Evolutionary conservation across 208 protist species (phyloP).

Genomic region (Leishmania lainsoni): DNA sequence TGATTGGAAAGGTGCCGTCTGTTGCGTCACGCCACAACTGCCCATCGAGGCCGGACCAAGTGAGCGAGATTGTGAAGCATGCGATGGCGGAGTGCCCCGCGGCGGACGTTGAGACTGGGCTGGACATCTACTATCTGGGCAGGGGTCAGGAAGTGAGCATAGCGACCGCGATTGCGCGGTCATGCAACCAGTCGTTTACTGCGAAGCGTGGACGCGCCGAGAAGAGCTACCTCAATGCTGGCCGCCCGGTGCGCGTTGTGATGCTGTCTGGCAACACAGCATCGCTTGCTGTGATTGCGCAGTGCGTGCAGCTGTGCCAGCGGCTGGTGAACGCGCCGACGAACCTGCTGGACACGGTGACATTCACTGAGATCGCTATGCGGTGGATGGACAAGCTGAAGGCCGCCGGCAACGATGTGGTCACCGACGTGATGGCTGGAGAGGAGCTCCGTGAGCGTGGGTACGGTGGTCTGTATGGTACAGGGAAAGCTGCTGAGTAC

Average conservation of each 20-base stretch:
- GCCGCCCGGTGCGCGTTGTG: constrained; percentile 45
- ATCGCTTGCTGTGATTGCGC: constrained; percentile 31
- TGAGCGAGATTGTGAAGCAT: constrained; percentile 52
- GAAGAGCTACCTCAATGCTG: constrained; percentile 44
- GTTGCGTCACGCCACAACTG: constrained; percentile 84
- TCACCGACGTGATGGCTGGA: constrained; percentile 55
- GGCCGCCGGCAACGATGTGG: constrained; percentile 33
- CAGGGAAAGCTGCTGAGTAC: constrained; percentile 87
- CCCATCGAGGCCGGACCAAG: constrained; percentile 56
- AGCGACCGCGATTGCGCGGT: constrained; percentile 56
- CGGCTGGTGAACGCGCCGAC: constrained; percentile 85
- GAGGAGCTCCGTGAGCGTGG: constrained; percentile 83
- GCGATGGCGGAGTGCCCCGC: constrained; percentile 34
- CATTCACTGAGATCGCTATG: constrained; percentile 77
- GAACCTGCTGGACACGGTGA: constrained; percentile 84
- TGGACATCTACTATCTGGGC: constrained; percentile 69
- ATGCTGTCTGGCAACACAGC: constrained; percentile 33
- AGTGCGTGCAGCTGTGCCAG: constrained; percentile 76
- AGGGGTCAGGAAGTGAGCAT: constrained; percentile 43
- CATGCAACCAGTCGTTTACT: constrained; percentile 59
- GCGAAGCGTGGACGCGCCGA: constrained; percentile 60
- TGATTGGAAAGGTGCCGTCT: constrained; percentile 49
- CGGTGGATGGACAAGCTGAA: constrained; percentile 46
- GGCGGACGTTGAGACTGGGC: constrained; percentile 4
- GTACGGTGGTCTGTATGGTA: constrained; percentile 84